phyloP scores from a whole-genome alignment of 1,139 yeast species.

The Saccharomyces hybrid region DNA sequence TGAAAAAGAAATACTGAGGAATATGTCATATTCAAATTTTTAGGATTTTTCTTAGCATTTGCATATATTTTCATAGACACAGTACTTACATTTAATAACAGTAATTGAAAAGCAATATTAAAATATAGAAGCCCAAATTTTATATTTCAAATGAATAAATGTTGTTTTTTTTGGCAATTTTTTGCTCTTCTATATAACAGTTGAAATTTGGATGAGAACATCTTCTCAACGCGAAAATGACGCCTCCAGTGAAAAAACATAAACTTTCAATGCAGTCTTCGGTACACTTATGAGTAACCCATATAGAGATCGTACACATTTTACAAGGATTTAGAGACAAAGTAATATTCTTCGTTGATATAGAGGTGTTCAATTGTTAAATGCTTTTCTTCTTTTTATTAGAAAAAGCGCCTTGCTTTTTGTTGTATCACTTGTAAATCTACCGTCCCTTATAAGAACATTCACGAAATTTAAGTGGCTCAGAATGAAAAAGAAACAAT shows the following conservation, averaged over 20 bases:
- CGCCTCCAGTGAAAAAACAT: not conserved
- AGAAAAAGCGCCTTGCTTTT: not conserved
- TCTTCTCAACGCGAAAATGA: not conserved
- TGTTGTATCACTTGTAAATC: not conserved
- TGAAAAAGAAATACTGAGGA: slow-evolving; percentile 25
- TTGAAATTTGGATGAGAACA: too few species aligned
- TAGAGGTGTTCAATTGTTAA: too few species aligned
- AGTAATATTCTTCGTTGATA: too few species aligned
- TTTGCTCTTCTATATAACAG: not conserved
- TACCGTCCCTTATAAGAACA: not conserved
- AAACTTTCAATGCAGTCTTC: not conserved
- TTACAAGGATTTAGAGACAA: too few species aligned
- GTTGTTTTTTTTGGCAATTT: not conserved
- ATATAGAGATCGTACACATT: too few species aligned
- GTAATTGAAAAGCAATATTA: not conserved
- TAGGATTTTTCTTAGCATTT: not conserved
- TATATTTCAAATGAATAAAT: too few species aligned
- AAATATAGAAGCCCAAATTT: not conserved
- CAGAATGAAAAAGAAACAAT: not conserved
- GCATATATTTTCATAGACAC: not conserved
- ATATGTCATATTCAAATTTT: not conserved
- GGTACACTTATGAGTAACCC: too few species aligned
- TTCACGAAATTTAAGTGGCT: not conserved
- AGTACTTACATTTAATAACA: not conserved
- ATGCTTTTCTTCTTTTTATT: too few species aligned